These are phyloP conservation scores for Adansonia grandidieri DNA, from an alignment of 441 rosid genomes.

Conservation along the genomic window DNA sequence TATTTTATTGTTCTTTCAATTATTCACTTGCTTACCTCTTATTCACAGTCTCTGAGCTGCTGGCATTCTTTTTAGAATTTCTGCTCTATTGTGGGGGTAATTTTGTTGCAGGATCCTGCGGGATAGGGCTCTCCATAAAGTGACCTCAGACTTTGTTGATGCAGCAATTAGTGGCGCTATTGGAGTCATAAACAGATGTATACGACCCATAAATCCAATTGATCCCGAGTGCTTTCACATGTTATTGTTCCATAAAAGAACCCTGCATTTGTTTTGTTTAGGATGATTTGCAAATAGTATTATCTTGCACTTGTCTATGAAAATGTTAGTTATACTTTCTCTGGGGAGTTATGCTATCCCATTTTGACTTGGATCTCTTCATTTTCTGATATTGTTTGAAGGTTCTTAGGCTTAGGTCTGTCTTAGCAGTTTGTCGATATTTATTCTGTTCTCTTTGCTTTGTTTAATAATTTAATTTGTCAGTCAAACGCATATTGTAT, in stretches of 20 bases:
- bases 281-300: constrained; percentile 6
- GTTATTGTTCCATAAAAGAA: constrained; percentile 57
- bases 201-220: constrained; percentile 99
- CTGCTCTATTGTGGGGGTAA: constrained; percentile 21
- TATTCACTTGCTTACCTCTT: constrained; percentile 19
- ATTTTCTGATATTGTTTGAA: constrained; percentile 6
- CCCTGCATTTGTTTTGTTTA: background rate
- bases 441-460: constrained; percentile 10
- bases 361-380: background rate
- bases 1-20: constrained; percentile 12
- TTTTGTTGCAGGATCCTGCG: constrained; percentile 84
- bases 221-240: constrained; percentile 99
- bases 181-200: constrained; percentile 97
- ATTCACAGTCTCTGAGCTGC: constrained; percentile 15
- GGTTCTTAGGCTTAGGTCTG: background rate
- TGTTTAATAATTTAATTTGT: constrained; percentile 10
- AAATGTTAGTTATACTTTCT: background rate
- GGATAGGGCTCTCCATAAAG: constrained; percentile 98
- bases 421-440: constrained; percentile 3
- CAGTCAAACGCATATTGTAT: too few species aligned
- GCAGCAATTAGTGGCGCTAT: constrained; percentile 96
- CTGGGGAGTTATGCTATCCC: background rate
- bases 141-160: constrained; percentile 98
- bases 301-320: background rate
- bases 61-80: constrained; percentile 25